phyloP scores from a whole-genome alignment of 495 filamentous ascomycete genomes.

The Podospora pseudoanserina region DNA sequence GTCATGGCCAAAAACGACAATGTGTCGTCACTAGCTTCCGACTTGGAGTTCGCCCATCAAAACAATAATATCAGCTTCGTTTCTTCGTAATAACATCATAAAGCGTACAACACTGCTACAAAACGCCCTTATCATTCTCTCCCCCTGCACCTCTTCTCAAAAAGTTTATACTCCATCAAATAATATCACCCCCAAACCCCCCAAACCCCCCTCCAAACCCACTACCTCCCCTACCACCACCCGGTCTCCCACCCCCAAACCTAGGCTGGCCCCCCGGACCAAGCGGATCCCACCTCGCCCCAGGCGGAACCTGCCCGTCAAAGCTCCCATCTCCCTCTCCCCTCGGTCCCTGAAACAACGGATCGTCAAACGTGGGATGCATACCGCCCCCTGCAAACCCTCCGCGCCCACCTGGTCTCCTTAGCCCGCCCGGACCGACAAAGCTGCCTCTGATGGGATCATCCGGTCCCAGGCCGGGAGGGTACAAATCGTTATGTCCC shows the following conservation, averaged over 20 bases:
- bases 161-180: slow-evolving; percentile 23
- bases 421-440: slow-evolving; percentile 44
- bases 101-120: not conserved
- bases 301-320: slow-evolving; percentile 55
- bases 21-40: not conserved
- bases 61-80: not conserved
- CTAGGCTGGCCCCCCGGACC: slow-evolving; percentile 62
- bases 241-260: slow-evolving; percentile 33
- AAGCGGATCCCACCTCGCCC: slow-evolving; percentile 71
- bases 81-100: not conserved
- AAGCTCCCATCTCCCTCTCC: slow-evolving; percentile 34
- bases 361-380: slow-evolving; percentile 95
- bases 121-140: not conserved
- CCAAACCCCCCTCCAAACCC: slow-evolving; percentile 36
- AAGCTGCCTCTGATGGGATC: slow-evolving; percentile 71
- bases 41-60: not conserved
- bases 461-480: slow-evolving; percentile 76
- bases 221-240: slow-evolving; percentile 27
- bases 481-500: slow-evolving; percentile 83
- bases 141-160: not conserved
- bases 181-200: slow-evolving; percentile 42
- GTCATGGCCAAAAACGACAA: too few relatives aligned
- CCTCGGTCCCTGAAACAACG: slow-evolving; percentile 69
- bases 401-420: slow-evolving; percentile 41
- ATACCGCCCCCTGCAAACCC: slow-evolving; percentile 53